Conservation (phyloP, 257 asterid genomes). For the Solanum gracilifrons region DNA sequence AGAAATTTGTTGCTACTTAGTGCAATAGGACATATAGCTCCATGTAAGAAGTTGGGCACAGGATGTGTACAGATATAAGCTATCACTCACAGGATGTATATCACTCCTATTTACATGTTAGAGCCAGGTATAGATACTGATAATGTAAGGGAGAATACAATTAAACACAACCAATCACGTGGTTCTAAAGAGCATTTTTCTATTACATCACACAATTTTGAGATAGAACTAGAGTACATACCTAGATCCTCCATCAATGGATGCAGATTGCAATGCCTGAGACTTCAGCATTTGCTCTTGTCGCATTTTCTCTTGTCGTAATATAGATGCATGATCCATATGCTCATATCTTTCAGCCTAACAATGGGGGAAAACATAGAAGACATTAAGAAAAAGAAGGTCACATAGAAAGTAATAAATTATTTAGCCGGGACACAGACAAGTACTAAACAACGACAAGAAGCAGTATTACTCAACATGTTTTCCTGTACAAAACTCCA, state of each 20-base stretch:
- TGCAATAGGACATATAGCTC: conserved; percentile 35
- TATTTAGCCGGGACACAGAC: background rate
- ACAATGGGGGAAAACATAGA: background rate
- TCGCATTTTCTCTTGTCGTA: conserved; percentile 68
- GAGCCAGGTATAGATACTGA: background rate
- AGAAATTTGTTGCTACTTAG: conserved; percentile 72
- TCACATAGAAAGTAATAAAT: background rate
- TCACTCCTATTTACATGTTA: background rate
- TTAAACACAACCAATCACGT: background rate
- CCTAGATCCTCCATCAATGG: conserved; percentile 82
- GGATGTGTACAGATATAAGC: background rate
- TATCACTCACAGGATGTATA: background rate
- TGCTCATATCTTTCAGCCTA: conserved; percentile 69
- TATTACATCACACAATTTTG: background rate
- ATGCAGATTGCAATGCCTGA: conserved; percentile 57
- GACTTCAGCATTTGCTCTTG: conserved; percentile 74
- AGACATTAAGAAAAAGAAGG: background rate
- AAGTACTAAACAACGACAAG: background rate
- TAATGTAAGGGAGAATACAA: background rate
- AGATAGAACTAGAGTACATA: conserved; percentile 15
- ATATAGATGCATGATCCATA: conserved; percentile 48
- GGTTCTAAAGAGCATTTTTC: background rate
- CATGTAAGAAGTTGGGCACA: conserved; percentile 29
- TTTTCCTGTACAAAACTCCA: background rate
- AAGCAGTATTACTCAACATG: background rate